These are phyloP conservation scores for Podila epicladia DNA, from an alignment of 192 early-diverging fungal species.

Conservation along the genomic window DNA sequence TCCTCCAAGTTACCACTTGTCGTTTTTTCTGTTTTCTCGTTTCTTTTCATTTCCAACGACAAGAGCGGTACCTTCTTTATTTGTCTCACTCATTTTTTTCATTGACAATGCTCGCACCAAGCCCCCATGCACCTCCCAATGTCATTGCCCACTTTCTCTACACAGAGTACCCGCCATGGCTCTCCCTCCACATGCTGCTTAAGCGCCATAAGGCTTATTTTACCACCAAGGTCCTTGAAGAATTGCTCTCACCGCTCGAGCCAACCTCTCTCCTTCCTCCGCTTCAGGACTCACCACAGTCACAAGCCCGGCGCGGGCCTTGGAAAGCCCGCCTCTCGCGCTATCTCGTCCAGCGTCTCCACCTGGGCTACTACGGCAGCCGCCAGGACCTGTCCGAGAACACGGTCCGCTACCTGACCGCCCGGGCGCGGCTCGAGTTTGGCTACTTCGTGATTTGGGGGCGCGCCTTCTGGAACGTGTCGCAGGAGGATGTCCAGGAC, in stretches of 20 bases:
- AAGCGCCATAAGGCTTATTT: constrained; percentile 19
- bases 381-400: constrained; percentile 12
- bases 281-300: background rate
- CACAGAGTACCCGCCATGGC: constrained; percentile 34
- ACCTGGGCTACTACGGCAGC: constrained; percentile 47
- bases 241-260: constrained; percentile 19
- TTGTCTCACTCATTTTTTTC: background rate
- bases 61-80: too few species aligned
- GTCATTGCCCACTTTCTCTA: constrained; percentile 11
- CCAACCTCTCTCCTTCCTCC: constrained; percentile 2
- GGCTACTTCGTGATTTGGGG: constrained; percentile 48
- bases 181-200: constrained; percentile 33
- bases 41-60: background rate
- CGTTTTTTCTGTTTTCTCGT: background rate
- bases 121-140: background rate
- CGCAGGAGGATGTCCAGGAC: constrained; percentile 12
- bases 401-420: constrained; percentile 42
- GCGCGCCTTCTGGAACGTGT: constrained; percentile 37
- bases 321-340: constrained; percentile 22
- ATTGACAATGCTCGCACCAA: background rate
- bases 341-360: constrained; percentile 33
- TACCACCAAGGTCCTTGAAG: constrained; percentile 25
- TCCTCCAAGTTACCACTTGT: background rate
- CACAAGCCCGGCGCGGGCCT: constrained; percentile 8
- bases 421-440: constrained; percentile 36